Conservation (phyloP, 2,329 filamentous ascomycete species). For the Cercospora zeina region DNA sequence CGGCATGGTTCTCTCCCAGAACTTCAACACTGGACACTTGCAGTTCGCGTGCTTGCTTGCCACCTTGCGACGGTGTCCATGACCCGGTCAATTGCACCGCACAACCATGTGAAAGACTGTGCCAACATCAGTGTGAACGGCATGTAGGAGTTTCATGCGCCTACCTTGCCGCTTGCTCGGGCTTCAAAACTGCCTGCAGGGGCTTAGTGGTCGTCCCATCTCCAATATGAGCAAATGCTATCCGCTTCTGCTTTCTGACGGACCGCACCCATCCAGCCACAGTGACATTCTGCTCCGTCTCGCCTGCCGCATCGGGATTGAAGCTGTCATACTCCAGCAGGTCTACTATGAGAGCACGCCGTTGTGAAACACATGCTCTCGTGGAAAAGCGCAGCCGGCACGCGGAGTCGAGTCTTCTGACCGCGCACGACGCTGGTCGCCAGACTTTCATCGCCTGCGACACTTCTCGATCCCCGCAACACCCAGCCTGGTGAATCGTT, state of each 20-base stretch:
- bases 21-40: constrained; percentile 69
- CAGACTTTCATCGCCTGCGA: constrained; percentile 32
- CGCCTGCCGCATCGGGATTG: constrained; percentile 10
- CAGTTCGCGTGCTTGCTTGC: constrained; percentile 75
- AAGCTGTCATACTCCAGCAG: constrained; percentile 31
- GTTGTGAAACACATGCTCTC: constrained; percentile 24
- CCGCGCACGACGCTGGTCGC: constrained; percentile 29
- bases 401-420: constrained; percentile 19
- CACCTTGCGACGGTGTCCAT: constrained; percentile 69
- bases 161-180: constrained; percentile 71
- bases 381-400: constrained; percentile 19
- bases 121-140: constrained; percentile 12
- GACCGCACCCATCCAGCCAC: constrained; percentile 81
- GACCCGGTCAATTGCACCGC: constrained; percentile 75
- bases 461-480: background rate
- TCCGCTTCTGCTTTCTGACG: constrained; percentile 79
- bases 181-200: constrained; percentile 77
- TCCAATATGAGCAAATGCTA: constrained; percentile 79
- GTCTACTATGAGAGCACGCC: constrained; percentile 31
- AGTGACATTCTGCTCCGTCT: constrained; percentile 34
- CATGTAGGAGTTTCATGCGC: constrained; percentile 38
- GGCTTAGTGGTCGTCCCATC: constrained; percentile 81
- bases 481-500: background rate
- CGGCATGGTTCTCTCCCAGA: constrained; percentile 74
- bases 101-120: constrained; percentile 75